Evolutionary conservation across 2,329 filamentous ascomycete species (phyloP).

Genomic region (Arthroderma sp.): DNA sequence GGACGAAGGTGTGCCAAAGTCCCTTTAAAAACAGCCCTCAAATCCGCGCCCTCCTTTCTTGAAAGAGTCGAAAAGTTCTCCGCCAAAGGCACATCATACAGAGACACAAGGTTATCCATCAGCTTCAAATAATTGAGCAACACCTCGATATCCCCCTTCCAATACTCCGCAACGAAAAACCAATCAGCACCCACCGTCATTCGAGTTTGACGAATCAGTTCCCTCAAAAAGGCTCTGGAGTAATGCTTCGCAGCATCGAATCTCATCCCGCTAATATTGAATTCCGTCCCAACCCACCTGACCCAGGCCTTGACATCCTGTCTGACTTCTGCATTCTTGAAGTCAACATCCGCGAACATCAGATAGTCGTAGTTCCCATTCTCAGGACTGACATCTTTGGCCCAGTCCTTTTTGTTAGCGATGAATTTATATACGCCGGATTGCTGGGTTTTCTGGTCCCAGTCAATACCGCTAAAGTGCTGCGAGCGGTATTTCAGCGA

Average conservation of each 20-base stretch:
- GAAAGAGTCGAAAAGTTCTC: constrained; percentile 53
- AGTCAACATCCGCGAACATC: constrained; percentile 61
- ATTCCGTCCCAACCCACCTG: constrained; percentile 49
- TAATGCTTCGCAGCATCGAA: constrained; percentile 64
- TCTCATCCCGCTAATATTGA: constrained; percentile 52
- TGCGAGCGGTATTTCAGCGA: constrained; percentile 51
- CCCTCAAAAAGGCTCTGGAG: constrained; percentile 50
- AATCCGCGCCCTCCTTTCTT: constrained; percentile 42
- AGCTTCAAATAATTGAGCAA: constrained; percentile 45
- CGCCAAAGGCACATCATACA: constrained; percentile 58
- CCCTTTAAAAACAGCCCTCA: constrained; percentile 50
- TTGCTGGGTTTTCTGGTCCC: constrained; percentile 42
- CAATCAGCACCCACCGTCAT: constrained; percentile 39
- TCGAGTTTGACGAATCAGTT: constrained; percentile 49
- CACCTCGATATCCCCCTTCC: constrained; percentile 45
- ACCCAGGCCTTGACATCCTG: constrained; percentile 55
- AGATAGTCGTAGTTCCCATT: constrained; percentile 57
- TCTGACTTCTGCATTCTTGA: constrained; percentile 49
- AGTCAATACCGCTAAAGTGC: constrained; percentile 58
- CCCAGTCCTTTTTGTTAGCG: constrained; percentile 51
- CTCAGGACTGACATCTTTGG: constrained; percentile 46
- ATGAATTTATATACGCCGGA: constrained; percentile 54
- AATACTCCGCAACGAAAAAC: constrained; percentile 59
- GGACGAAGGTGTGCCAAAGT: constrained; percentile 45
- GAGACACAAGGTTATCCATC: constrained; percentile 45